Evolutionary conservation across 208 protist species (phyloP), one percentile per base, ranked within the genome.

Genomic region (Crithidia acanthocephali): DNA sequence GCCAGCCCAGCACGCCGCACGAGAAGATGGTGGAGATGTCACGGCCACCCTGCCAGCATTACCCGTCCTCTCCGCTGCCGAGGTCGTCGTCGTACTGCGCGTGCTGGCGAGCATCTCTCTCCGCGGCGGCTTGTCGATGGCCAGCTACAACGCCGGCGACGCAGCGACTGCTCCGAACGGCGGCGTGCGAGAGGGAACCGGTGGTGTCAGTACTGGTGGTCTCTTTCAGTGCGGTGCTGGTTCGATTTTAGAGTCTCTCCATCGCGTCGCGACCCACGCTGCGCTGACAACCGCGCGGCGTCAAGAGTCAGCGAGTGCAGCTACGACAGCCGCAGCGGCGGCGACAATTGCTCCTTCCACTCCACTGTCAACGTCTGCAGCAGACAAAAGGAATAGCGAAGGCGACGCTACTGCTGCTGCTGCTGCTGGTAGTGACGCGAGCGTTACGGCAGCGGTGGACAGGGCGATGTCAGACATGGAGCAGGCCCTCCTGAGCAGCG

Each of bases 71-170:
- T 57, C 72, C 2, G 22, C 57, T 0, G 37, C 63, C n/a, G 72
- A 77, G n/a, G 40, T 77, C 13, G 44, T 68, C 8, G 64, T 77
- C 3, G 28, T 77, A 11, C 35, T 77, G 57, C 57, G 72, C 35
- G 8, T 61, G 35, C 63, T 77, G 16, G 62, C 63, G 44, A 66
- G 63, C 72, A 77, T 77, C 52, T 57, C 72, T 28, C 44, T 42
- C 5, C 72, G 72, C 6, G 32, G 42, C 23, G 61, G 27, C 45
- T 0, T 66, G 13, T 35, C 47, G 27, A 51, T 30, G 11, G 61
- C 44, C 7, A 42, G 11, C 20, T 25, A 6, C 27, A 50, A n/a
- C 23, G 4, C 32, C n/a, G 35, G 57, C 22, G 10, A 28, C 11
- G 2, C 18, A 37, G 30, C 32, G 1, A 22, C 9, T 44, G 15